Percentiles rank a stretch among this genome's conserved stretches.
Evolutionary conservation across 192 early-diverging fungal species (phyloP).

Genomic region (Haplosporangium gracile): DNA sequence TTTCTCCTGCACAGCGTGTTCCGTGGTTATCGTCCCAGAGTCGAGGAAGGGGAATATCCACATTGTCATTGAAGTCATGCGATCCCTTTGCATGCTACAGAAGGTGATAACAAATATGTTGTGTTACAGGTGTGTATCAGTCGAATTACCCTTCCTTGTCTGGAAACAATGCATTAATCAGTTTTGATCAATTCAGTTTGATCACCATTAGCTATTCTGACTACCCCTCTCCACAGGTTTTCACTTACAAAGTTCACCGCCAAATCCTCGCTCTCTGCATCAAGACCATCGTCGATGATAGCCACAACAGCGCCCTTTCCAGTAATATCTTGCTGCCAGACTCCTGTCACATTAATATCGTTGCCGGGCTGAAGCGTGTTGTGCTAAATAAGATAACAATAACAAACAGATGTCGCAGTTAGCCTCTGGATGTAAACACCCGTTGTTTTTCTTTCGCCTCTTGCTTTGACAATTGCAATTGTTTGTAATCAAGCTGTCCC

Average conservation of each 20-base stretch:
- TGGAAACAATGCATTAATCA: no score
- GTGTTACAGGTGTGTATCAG: neutral
- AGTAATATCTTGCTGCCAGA: constrained; percentile 89
- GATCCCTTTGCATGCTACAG: constrained; percentile 84
- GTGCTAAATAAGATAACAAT: constrained; percentile 41
- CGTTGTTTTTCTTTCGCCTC: neutral
- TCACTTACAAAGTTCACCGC: constrained; percentile 86
- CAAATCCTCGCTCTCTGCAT: constrained; percentile 87
- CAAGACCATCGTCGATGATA: constrained; percentile 97
- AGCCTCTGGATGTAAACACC: neutral
- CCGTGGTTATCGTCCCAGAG: constrained; percentile 90
- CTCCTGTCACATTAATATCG: constrained; percentile 94
- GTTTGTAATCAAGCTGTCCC: neutral
- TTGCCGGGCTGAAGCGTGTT: constrained; percentile 69
- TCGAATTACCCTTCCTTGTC: neutral
- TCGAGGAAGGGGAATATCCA: constrained; percentile 78
- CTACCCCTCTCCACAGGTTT: neutral
- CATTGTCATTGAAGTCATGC: constrained; percentile 94
- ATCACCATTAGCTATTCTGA: neutral
- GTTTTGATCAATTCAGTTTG: neutral
- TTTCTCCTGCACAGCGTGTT: constrained; percentile 97
- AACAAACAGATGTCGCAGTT: neutral
- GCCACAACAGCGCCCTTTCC: constrained; percentile 90
- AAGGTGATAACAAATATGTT: neutral
- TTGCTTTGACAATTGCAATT: neutral